Evolutionary conservation across 306 rosid genomes (phyloP), one percentile per base, ranked within the genome.

Genomic region (Vigna hirtella): DNA sequence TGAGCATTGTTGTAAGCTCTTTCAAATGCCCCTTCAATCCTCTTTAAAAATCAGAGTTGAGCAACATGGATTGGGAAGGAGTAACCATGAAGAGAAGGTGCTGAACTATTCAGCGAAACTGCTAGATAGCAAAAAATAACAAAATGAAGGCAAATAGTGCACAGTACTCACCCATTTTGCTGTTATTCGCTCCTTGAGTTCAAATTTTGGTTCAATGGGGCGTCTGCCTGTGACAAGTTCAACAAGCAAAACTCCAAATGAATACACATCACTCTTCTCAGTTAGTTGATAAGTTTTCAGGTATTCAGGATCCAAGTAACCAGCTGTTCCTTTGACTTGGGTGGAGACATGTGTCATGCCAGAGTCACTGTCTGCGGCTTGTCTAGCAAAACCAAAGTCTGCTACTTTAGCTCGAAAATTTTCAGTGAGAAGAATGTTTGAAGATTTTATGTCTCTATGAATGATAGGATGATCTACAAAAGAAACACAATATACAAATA

Each of bases 281-380:
- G 98, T 96, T 47, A 96, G 96, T 53, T 91, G 99, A 79, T 96
- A 91, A 34, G 98, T 93, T 86, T 83, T 93, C 58, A 96, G 85
- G 89, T 96, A 96, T 75, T 96, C 99, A 15, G 99, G 99, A 65
- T 96, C 99, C 91, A 96, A 86, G 87, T 96, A 96, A 51, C 99
- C 99, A n/a, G 99, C 99, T 26, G 99, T 93, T 84, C 99, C 99
- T 72, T 93, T 96, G 52, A 96, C 93, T 89, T 89, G 99, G 66
- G 99, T 96, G 26, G 96, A 96, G 40, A 96, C 86, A 77, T 96
- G 99, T 13, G 99, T 96, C 64, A 78, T 97, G 75, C 93, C 98
- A 30, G 95, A 90, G 73, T 90, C 96, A 77, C 87, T 90, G 20
- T 96, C 99, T 26, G 98, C 87, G 20, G 96, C 99, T 69, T 85